Conservation (phyloP, 495 filamentous ascomycete species). For the Podospora pseudopauciseta region DNA sequence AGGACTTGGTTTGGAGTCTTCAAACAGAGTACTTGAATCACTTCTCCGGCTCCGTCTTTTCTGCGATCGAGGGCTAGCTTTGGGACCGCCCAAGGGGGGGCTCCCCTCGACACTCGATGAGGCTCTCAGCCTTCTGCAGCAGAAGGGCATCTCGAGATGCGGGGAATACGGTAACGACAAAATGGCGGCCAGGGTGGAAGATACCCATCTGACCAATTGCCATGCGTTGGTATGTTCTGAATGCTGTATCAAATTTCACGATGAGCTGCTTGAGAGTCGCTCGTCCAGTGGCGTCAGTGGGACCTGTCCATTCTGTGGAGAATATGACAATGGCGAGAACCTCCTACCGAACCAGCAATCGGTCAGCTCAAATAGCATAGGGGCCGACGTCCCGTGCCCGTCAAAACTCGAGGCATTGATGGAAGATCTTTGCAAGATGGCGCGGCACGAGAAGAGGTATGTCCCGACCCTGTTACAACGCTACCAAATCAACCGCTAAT, state of each 20-base stretch:
- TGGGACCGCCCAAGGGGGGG: neutral
- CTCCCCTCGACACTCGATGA: constrained; percentile 14
- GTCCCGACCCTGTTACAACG: neutral
- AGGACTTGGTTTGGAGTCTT: neutral
- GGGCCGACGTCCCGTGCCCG: neutral
- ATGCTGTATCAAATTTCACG: neutral
- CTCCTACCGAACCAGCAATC: neutral
- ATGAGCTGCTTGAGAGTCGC: neutral
- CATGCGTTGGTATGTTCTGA: neutral
- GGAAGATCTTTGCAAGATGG: neutral
- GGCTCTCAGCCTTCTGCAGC: constrained; percentile 24
- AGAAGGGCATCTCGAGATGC: constrained; percentile 7
- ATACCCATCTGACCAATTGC: neutral
- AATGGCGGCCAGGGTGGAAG: neutral
- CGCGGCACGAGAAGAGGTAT: constrained; percentile 5
- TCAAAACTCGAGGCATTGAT: neutral
- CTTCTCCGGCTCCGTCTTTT: constrained; percentile 12
- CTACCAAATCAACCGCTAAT: neutral
- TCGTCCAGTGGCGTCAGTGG: neutral
- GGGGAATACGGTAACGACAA: constrained; percentile 9
- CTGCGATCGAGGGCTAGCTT: constrained; percentile 15
- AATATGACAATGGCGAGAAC: neutral
- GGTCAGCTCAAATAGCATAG: too few species aligned
- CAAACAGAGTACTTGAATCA: neutral
- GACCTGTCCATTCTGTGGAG: neutral